phyloP scores from a whole-genome alignment of 2,329 filamentous ascomycete species.

The Penicillium sp. region DNA sequence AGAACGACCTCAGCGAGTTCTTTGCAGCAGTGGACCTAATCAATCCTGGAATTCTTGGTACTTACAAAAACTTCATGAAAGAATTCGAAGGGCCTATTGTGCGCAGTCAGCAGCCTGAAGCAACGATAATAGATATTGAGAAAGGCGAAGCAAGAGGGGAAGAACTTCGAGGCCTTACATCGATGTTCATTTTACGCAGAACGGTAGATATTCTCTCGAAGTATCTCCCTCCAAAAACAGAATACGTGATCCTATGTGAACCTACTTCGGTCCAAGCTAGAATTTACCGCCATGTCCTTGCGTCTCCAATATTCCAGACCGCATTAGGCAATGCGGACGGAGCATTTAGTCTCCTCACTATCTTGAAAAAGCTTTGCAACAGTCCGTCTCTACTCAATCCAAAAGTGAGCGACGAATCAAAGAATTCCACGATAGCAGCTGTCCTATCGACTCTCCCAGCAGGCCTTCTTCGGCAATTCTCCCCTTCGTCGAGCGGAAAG shows the following conservation, averaged over 20 bases:
- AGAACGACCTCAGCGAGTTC: slow-evolving; percentile 66
- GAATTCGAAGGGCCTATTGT: slow-evolving; percentile 64
- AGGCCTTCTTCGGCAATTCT: slow-evolving; percentile 50
- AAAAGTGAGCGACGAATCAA: slow-evolving; percentile 44
- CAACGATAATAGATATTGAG: slow-evolving; percentile 58
- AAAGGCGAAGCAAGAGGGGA: slow-evolving; percentile 60
- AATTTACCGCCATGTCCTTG: slow-evolving; percentile 61
- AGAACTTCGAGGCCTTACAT: slow-evolving; percentile 58
- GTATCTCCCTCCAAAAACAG: slow-evolving; percentile 64
- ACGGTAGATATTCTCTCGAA: slow-evolving; percentile 64
- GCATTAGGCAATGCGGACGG: slow-evolving; percentile 60
- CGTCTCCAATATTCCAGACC: slow-evolving; percentile 59
- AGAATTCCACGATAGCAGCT: slow-evolving; percentile 45
- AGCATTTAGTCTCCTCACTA: slow-evolving; percentile 65
- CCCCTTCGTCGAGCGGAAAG: slow-evolving; percentile 60
- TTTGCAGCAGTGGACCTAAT: slow-evolving; percentile 66
- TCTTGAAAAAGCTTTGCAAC: slow-evolving; percentile 72
- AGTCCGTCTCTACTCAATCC: slow-evolving; percentile 60
- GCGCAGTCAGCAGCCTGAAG: slow-evolving; percentile 60
- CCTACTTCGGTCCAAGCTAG: slow-evolving; percentile 58
- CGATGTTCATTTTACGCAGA: slow-evolving; percentile 62
- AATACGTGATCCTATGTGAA: slow-evolving; percentile 64
- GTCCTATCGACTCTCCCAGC: slow-evolving; percentile 54
- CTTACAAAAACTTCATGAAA: slow-evolving; percentile 59
- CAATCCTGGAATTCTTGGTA: slow-evolving; percentile 62